A percentile compares a stretch with the other conserved stretches of the same genome.
Conservation (phyloP, 495 filamentous ascomycete species). For the Monascus purpureus region DNA sequence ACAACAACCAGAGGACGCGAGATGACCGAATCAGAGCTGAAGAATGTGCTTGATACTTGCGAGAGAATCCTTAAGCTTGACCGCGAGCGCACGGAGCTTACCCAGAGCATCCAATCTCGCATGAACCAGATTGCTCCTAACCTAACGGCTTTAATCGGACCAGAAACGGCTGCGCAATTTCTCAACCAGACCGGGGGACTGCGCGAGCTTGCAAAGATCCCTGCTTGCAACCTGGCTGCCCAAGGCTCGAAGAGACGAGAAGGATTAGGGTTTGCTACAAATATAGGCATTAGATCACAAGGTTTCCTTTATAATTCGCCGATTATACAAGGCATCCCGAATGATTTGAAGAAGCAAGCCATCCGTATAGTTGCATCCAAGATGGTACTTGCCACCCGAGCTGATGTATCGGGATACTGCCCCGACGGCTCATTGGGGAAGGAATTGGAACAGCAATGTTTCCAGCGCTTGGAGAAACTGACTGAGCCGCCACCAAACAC, state of each 20-base stretch:
- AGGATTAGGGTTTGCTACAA: conserved; percentile 79
- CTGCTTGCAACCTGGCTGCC: conserved; percentile 81
- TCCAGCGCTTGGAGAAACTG: conserved; percentile 83
- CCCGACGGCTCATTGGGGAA: conserved; percentile 74
- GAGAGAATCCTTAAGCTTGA: conserved; percentile 79
- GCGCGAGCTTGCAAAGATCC: conserved; percentile 76
- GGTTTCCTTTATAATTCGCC: conserved; percentile 88
- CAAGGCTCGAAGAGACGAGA: conserved; percentile 79
- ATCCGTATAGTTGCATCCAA: conserved; percentile 94
- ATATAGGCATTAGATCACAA: conserved; percentile 81
- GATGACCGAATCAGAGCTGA: conserved; percentile 60
- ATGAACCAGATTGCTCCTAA: conserved; percentile 96
- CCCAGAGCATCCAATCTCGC: conserved; percentile 90
- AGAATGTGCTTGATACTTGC: conserved; percentile 63
- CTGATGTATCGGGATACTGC: conserved; percentile 73
- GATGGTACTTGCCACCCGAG: conserved; percentile 77
- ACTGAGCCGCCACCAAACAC: conserved; percentile 89
- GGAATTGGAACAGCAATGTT: conserved; percentile 68
- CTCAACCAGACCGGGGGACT: conserved; percentile 88
- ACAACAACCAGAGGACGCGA: conserved; percentile 72
- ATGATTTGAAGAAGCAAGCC: conserved; percentile 81
- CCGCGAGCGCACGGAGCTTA: conserved; percentile 72
- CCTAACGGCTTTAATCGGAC: conserved; percentile 80
- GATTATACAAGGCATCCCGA: conserved; percentile 69
- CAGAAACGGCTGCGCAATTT: conserved; percentile 89